phyloP scores from a whole-genome alignment of 2,329 filamentous ascomycete species.

The Neonectria faginata region DNA sequence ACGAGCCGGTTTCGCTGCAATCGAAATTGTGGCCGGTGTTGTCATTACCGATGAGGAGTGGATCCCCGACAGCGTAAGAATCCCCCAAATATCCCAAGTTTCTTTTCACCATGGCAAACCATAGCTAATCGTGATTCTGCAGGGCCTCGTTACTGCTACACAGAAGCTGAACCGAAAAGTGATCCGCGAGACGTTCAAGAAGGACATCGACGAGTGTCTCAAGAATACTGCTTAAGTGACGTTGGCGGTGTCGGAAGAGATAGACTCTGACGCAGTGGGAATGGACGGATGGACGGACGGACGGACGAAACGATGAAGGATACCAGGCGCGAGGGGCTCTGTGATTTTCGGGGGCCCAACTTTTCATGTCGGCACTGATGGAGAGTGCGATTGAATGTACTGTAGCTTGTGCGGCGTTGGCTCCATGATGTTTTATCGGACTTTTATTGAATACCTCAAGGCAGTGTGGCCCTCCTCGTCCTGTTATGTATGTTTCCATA shows the following conservation, averaged over 20 bases:
- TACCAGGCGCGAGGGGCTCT: constrained; percentile 36
- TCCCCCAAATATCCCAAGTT: background rate
- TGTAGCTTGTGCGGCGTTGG: constrained; percentile 44
- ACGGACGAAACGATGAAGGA: constrained; percentile 33
- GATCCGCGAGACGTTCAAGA: constrained; percentile 62
- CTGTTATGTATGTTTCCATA: constrained; percentile 22
- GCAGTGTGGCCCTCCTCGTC: constrained; percentile 10
- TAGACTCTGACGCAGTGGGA: constrained; percentile 19
- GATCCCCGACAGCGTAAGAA: constrained; percentile 84
- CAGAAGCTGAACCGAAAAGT: constrained; percentile 69
- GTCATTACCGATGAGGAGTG: constrained; percentile 88
- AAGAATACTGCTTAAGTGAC: constrained; percentile 44
- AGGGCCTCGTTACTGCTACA: constrained; percentile 72
- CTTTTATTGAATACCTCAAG: constrained; percentile 29
- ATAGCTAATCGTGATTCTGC: constrained; percentile 37
- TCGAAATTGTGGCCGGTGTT: constrained; percentile 82
- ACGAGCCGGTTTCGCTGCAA: constrained; percentile 73
- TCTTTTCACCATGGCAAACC: background rate
- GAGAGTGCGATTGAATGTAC: constrained; percentile 39
- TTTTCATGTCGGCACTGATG: constrained; percentile 21
- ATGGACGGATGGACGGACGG: constrained; percentile 11
- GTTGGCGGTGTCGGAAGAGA: constrained; percentile 9
- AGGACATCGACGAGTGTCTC: constrained; percentile 61
- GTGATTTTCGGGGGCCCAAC: constrained; percentile 15
- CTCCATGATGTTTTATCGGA: constrained; percentile 41